phyloP scores from a whole-genome alignment of 192 early-diverging fungal species.

The Diversispora eburnea region DNA sequence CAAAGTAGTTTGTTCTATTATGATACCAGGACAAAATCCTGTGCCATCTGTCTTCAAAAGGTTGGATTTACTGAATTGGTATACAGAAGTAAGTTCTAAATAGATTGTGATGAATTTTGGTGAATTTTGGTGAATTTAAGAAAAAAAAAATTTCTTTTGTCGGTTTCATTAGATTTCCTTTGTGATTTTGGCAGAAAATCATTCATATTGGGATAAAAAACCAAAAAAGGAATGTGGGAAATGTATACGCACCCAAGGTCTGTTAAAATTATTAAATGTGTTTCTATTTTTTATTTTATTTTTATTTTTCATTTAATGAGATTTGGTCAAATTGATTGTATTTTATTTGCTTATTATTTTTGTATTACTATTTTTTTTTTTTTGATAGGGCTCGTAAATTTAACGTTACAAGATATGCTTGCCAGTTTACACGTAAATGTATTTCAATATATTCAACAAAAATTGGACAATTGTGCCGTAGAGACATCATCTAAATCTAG shows the following conservation, averaged over 20 bases:
- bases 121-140: neutral
- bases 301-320: too few relatives aligned
- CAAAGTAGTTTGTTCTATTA: conserved; percentile 35
- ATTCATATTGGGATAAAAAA: conserved; percentile 32
- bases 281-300: too few relatives aligned
- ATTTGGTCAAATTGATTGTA: neutral
- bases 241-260: neutral
- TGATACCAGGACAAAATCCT: conserved; percentile 35
- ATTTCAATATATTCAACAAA: conserved; percentile 8
- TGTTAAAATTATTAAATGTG: neutral
- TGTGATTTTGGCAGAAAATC: conserved; percentile 34
- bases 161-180: conserved; percentile 27
- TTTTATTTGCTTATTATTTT: too few relatives aligned
- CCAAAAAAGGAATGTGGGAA: neutral
- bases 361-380: neutral
- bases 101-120: neutral
- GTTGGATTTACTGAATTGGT: conserved; percentile 17
- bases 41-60: conserved; percentile 38
- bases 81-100: conserved; percentile 3
- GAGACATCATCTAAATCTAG: neutral
- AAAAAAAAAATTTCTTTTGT: conserved; percentile 25
- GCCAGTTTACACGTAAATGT: conserved; percentile 4
- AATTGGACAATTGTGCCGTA: neutral
- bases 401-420: conserved; percentile 18
- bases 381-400: neutral